Conservation (phyloP, 495 filamentous ascomycete genomes). For the Monascus purpureus region DNA sequence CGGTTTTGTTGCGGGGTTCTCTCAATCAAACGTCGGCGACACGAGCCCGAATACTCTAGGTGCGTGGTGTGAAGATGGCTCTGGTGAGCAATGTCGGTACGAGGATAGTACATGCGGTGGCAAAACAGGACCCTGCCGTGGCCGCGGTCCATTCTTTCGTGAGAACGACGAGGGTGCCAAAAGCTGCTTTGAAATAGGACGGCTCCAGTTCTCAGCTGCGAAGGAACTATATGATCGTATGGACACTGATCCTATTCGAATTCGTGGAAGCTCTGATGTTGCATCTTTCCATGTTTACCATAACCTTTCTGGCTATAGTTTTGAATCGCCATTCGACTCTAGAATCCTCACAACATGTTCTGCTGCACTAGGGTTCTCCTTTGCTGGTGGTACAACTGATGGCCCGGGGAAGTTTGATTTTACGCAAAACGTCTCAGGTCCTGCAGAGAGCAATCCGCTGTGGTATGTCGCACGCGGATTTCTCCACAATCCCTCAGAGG, state of each 20-base stretch:
- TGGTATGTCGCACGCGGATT: conserved; percentile 66
- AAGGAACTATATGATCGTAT: conserved; percentile 46
- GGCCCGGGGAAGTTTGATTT: conserved; percentile 91
- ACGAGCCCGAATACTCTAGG: conserved; percentile 82
- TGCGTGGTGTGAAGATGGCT: conserved; percentile 66
- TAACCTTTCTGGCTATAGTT: conserved; percentile 62
- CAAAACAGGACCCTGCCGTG: conserved; percentile 65
- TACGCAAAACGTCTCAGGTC: conserved; percentile 67
- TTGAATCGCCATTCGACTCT: conserved; percentile 59
- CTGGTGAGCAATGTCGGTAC: conserved; percentile 50
- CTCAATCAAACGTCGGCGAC: conserved; percentile 88
- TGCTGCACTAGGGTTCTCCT: conserved; percentile 86
- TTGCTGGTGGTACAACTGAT: conserved; percentile 90
- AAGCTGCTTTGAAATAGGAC: conserved; percentile 61
- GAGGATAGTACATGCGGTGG: conserved; percentile 71
- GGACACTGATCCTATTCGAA: conserved; percentile 27
- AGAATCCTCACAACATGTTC: conserved; percentile 62
- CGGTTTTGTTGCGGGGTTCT: conserved; percentile 85
- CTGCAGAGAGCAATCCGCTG: conserved; percentile 59
- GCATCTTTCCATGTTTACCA: conserved; percentile 61
- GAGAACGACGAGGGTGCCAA: conserved; percentile 54
- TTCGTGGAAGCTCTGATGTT: conserved; percentile 42
- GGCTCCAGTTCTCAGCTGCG: conserved; percentile 50
- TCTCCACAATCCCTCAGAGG: conserved; percentile 54
- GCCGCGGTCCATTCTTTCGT: conserved; percentile 68